A percentile compares a stretch with the other conserved stretches of the same genome.
Evolutionary conservation across 73 alveolate species (phyloP).

Genomic region (Tetrahymena borealis): DNA sequence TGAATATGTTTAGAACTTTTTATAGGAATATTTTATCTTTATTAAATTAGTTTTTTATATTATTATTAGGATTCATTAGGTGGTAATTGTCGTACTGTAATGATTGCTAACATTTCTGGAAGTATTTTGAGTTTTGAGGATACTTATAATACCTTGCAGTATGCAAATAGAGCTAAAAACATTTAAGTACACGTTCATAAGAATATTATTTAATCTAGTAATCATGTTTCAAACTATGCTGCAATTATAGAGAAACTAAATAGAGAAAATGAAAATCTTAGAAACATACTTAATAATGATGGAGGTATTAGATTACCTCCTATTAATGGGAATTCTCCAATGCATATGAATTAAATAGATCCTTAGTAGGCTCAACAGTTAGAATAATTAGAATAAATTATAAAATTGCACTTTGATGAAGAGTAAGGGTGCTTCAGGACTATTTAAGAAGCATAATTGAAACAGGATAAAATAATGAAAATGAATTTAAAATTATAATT

Average conservation of each 20-base stretch:
- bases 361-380: not conserved
- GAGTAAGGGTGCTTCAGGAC: not conserved
- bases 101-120: constrained; percentile 99
- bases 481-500: not conserved
- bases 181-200: not conserved
- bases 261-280: not conserved
- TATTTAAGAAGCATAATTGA: not conserved
- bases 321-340: not conserved
- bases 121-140: constrained; percentile 95
- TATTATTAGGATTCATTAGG: constrained; percentile 91
- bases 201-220: not conserved
- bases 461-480: not conserved
- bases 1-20: not conserved
- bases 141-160: constrained; percentile 97
- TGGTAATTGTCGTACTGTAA: constrained; percentile 98
- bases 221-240: not conserved
- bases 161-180: constrained; percentile 98
- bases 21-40: not conserved
- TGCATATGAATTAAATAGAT: not conserved
- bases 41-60: not conserved
- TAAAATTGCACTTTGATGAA: not conserved
- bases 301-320: not conserved
- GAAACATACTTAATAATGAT: not conserved
- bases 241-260: not conserved
- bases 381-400: not conserved